Evolutionary conservation across 139 green algal species (phyloP).

Genomic region (Micractinium conductrix): DNA sequence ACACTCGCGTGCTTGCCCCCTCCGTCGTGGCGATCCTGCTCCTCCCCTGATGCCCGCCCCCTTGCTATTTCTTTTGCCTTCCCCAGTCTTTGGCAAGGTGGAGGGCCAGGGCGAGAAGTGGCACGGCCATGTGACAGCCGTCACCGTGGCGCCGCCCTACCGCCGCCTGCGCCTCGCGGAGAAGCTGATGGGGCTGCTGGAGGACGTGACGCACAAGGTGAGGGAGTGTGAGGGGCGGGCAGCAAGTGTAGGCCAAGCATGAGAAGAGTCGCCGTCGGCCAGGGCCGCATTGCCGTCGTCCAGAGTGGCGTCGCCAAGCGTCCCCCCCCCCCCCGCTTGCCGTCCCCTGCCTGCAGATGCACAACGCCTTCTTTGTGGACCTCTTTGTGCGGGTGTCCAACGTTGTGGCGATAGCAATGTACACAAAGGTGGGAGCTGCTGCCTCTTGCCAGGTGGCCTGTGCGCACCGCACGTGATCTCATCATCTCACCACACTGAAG

Average conservation of each 20-base stretch:
- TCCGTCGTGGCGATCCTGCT: background rate
- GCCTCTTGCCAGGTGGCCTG: too few relatives aligned
- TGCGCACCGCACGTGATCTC: too few relatives aligned
- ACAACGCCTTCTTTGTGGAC: slow-evolving; percentile 97
- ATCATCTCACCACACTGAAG: too few relatives aligned
- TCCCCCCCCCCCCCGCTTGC: too few relatives aligned
- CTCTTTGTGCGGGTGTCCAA: slow-evolving; percentile 98
- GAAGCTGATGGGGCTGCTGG: slow-evolving; percentile 93
- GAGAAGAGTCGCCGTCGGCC: too few relatives aligned
- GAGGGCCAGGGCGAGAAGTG: slow-evolving; percentile 89
- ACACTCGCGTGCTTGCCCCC: background rate
- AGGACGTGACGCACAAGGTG: slow-evolving; percentile 82
- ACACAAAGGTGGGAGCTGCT: slow-evolving; percentile 81
- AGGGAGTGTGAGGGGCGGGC: background rate
- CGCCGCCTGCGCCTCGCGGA: slow-evolving; percentile 82
- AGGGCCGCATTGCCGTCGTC: too few relatives aligned
- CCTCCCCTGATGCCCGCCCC: background rate
- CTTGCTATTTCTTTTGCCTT: background rate
- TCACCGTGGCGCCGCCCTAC: slow-evolving; percentile 93
- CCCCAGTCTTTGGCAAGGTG: slow-evolving; percentile 90
- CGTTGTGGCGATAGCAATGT: slow-evolving; percentile 93
- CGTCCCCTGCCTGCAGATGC: slow-evolving; percentile 19
- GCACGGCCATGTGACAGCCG: slow-evolving; percentile 98
- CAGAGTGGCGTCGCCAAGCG: too few relatives aligned
- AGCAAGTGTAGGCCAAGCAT: too few relatives aligned